Evolutionary conservation across 2,329 filamentous ascomycete genomes (phyloP).

Genomic region (Monosporascus sp.): DNA sequence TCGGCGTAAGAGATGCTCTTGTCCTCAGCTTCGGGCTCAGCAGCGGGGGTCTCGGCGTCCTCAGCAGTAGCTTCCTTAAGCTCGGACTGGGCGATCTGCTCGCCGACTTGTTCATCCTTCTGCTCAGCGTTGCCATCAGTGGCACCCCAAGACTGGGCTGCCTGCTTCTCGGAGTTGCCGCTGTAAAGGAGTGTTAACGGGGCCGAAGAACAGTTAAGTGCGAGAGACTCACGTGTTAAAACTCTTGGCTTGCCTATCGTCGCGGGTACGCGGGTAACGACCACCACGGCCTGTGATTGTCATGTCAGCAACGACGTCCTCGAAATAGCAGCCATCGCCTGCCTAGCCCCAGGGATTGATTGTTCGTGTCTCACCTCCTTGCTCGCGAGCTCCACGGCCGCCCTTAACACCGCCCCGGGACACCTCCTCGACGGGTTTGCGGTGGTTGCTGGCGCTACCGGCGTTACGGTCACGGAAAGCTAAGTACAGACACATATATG

Average conservation of each 20-base stretch:
- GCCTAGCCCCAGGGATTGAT: neutral
- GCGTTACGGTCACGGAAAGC: constrained; percentile 87
- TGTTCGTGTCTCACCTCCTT: constrained; percentile 43
- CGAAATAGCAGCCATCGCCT: constrained; percentile 9
- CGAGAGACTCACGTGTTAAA: constrained; percentile 38
- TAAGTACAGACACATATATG: constrained; percentile 30
- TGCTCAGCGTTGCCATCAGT: constrained; percentile 76
- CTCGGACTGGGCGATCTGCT: constrained; percentile 81
- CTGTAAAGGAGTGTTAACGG: constrained; percentile 5
- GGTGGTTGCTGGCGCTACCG: constrained; percentile 77
- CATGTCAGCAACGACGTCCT: neutral
- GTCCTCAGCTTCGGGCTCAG: constrained; percentile 64
- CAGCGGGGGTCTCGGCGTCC: constrained; percentile 36
- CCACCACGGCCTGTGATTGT: constrained; percentile 44
- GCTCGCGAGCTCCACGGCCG: constrained; percentile 58
- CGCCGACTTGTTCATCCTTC: constrained; percentile 87
- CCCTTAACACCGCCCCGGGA: constrained; percentile 52
- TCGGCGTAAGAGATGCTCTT: constrained; percentile 87
- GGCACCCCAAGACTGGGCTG: constrained; percentile 84
- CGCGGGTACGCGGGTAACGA: constrained; percentile 46
- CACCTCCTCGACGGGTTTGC: constrained; percentile 68
- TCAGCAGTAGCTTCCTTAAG: constrained; percentile 62
- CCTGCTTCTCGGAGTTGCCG: constrained; percentile 80
- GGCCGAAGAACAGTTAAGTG: neutral
- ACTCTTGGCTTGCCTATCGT: constrained; percentile 51